Evolutionary conservation across 805 yeast genomes (phyloP).

Genomic region (Ogataea sp.): DNA sequence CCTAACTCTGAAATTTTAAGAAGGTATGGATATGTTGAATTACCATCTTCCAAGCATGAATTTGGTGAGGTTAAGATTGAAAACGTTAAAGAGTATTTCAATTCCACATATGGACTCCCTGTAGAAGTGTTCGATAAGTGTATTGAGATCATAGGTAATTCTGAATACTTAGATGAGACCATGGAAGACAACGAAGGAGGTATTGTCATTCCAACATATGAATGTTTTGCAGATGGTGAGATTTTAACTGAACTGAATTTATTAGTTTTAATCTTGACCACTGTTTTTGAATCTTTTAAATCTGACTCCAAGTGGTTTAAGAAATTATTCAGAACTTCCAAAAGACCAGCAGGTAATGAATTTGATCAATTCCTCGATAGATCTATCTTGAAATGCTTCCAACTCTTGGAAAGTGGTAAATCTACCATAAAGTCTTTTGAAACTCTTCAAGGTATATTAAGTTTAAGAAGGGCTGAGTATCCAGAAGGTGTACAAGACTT

Average conservation of each 20-base stretch:
- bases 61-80: constrained; percentile 64
- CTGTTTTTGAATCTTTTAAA: constrained; percentile 22
- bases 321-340: constrained; percentile 14
- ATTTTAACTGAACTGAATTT: constrained; percentile 51
- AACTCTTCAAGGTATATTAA: constrained; percentile 26
- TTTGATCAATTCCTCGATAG: constrained; percentile 34
- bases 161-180: constrained; percentile 24
- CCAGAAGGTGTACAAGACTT: constrained; percentile 24
- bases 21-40: constrained; percentile 86
- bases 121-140: constrained; percentile 27
- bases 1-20: constrained; percentile 88
- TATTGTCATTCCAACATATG: constrained; percentile 50
- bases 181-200: constrained; percentile 24
- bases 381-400: constrained; percentile 51
- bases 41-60: constrained; percentile 62
- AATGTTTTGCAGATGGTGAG: constrained; percentile 50
- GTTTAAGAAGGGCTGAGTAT: constrained; percentile 36
- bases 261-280: constrained; percentile 43
- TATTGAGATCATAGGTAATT: constrained; percentile 27
- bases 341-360: constrained; percentile 13
- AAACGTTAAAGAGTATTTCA: constrained; percentile 31
- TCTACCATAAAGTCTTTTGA: constrained; percentile 30
- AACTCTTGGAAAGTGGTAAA: constrained; percentile 43
- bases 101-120: constrained; percentile 15
- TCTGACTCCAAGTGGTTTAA: constrained; percentile 25